phyloP scores from a whole-genome alignment of 148 eudicot species.

The Nepenthes mirabilis region DNA sequence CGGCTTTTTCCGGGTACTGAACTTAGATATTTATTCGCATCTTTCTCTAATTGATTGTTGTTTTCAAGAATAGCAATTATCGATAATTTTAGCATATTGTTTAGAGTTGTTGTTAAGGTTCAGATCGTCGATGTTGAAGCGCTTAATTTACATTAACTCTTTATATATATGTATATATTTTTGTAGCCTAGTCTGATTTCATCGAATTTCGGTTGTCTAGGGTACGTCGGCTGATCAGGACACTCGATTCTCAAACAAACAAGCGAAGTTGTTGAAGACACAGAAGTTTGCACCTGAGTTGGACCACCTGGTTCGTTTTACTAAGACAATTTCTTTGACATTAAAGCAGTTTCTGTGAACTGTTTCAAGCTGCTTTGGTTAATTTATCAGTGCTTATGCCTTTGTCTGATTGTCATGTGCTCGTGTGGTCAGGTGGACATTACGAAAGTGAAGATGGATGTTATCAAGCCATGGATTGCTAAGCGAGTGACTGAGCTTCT shows the following conservation, averaged over 20 bases:
- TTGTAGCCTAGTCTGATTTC: neutral
- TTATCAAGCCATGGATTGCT: slow-evolving; percentile 90
- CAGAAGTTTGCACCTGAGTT: slow-evolving; percentile 89
- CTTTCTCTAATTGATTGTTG: neutral
- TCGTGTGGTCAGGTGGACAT: slow-evolving; percentile 51
- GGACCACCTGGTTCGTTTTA: slow-evolving; percentile 61
- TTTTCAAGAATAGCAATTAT: neutral
- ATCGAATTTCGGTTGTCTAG: slow-evolving; percentile 18
- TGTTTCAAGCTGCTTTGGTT: too few relatives aligned
- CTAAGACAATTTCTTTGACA: neutral
- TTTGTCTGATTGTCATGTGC: neutral
- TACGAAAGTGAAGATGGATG: slow-evolving; percentile 92
- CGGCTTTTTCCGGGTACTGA: slow-evolving; percentile 84
- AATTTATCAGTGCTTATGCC: too few relatives aligned
- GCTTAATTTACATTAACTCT: neutral
- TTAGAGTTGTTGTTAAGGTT: neutral
- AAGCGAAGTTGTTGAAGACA: slow-evolving; percentile 83
- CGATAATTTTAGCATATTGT: neutral
- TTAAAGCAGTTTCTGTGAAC: neutral
- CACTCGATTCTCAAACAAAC: slow-evolving; percentile 94
- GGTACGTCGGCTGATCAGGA: slow-evolving; percentile 98
- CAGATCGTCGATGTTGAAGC: neutral
- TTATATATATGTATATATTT: neutral
- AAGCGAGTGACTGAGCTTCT: slow-evolving; percentile 75
- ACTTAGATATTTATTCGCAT: neutral